Percentiles rank a stretch among this genome's conserved stretches.
Evolutionary conservation across 768 basidiomycete species (phyloP).

Genomic region (Solioccasus polychromus): DNA sequence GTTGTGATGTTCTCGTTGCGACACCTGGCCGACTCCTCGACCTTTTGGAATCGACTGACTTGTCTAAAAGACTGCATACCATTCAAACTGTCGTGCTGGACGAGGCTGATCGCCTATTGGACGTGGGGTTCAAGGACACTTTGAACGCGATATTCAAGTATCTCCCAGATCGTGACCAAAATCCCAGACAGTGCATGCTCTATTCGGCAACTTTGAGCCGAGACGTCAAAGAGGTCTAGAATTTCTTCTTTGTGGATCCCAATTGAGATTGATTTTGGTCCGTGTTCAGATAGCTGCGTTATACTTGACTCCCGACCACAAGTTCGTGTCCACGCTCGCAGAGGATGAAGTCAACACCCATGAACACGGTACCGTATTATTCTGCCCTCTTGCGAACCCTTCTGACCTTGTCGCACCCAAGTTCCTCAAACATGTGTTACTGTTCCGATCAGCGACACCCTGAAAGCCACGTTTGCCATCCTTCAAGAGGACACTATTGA

Average conservation of each 20-base stretch:
- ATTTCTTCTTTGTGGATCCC: background rate
- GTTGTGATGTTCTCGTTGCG: constrained; percentile 60
- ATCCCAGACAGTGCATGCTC: constrained; percentile 62
- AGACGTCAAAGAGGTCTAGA: constrained; percentile 54
- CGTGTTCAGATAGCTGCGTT: constrained; percentile 24
- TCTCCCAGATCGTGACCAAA: constrained; percentile 42
- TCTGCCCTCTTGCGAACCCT: background rate
- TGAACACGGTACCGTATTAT: constrained; percentile 44
- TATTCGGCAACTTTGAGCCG: constrained; percentile 75
- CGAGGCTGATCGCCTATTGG: constrained; percentile 73
- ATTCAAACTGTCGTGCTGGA: constrained; percentile 58
- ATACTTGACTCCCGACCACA: constrained; percentile 26
- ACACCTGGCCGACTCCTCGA: constrained; percentile 78
- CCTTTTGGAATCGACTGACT: constrained; percentile 50
- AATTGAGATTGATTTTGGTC: background rate
- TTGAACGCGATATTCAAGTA: constrained; percentile 58
- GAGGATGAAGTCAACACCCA: constrained; percentile 61
- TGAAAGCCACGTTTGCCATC: constrained; percentile 41
- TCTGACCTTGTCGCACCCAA: constrained; percentile 16
- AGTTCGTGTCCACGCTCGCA: constrained; percentile 57
- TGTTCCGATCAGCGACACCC: constrained; percentile 38
- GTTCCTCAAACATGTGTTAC: constrained; percentile 47
- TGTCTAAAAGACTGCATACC: constrained; percentile 35
- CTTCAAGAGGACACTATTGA: constrained; percentile 34
- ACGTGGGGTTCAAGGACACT: constrained; percentile 68